These are phyloP conservation scores for Kazachstania kunashirensis DNA, from an alignment of 805 yeast species.

Conservation along the genomic window DNA sequence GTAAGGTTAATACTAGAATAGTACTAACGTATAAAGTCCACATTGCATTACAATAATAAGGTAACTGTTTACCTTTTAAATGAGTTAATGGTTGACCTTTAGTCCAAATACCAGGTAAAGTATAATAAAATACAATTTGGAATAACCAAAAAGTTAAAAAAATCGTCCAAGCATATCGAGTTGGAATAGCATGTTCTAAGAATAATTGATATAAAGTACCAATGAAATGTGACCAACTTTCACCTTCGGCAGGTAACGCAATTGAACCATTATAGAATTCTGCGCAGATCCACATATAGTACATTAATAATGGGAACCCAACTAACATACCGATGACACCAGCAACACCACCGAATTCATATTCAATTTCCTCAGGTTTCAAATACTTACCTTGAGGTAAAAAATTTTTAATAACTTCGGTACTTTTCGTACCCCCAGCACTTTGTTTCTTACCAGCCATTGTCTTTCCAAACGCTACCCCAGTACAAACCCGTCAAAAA, in stretches of 20 bases:
- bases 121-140: conserved; percentile 69
- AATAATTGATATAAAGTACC: conserved; percentile 37
- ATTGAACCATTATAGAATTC: conserved; percentile 65
- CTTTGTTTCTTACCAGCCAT: not conserved
- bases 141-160: conserved; percentile 59
- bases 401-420: conserved; percentile 5
- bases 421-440: not conserved
- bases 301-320: conserved; percentile 90
- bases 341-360: conserved; percentile 87
- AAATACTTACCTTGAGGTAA: conserved; percentile 33
- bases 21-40: conserved; percentile 69
- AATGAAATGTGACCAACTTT: conserved; percentile 42
- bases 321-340: conserved; percentile 89
- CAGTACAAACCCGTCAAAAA: no score
- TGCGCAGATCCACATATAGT: conserved; percentile 92
- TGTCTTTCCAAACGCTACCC: not conserved
- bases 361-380: conserved; percentile 49
- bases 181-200: conserved; percentile 48
- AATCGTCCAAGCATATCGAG: conserved; percentile 51
- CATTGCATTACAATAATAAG: conserved; percentile 89
- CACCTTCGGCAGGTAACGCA: conserved; percentile 60
- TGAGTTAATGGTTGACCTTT: conserved; percentile 90
- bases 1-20: conserved; percentile 48
- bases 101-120: conserved; percentile 89
- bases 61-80: conserved; percentile 67